phyloP scores from a whole-genome alignment of 169 alveolate genomes.

The Plasmodium berghei region DNA sequence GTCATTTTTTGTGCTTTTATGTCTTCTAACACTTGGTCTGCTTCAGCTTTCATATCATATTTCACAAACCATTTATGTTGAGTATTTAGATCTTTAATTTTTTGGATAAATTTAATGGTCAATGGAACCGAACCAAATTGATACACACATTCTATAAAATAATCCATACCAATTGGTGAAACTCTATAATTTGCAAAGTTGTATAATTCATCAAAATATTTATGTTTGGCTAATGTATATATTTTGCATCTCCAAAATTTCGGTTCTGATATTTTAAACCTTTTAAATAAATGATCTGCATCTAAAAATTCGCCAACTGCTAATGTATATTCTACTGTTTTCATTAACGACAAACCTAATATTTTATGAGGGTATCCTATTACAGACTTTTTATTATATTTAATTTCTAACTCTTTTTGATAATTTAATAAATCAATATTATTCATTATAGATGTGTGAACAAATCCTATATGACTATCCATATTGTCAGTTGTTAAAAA shows the following conservation, averaged over 20 bases:
- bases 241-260: constrained; percentile 80
- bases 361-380: constrained; percentile 77
- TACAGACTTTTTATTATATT: constrained; percentile 73
- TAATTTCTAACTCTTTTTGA: constrained; percentile 77
- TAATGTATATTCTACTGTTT: constrained; percentile 74
- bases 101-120: constrained; percentile 62
- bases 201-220: constrained; percentile 78
- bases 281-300: constrained; percentile 76
- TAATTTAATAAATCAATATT: constrained; percentile 39
- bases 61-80: constrained; percentile 64
- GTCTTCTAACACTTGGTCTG: constrained; percentile 58
- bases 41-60: constrained; percentile 44
- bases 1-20: constrained; percentile 56
- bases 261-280: constrained; percentile 77
- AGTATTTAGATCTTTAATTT: constrained; percentile 55
- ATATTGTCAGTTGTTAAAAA: constrained; percentile 53
- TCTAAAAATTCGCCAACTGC: constrained; percentile 75
- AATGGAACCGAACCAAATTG: constrained; percentile 46
- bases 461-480: constrained; percentile 66
- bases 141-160: constrained; percentile 66
- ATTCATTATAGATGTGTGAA: constrained; percentile 51
- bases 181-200: constrained; percentile 77
- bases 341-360: constrained; percentile 77
- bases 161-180: constrained; percentile 82
- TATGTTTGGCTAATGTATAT: constrained; percentile 76